Conservation (phyloP, 768 basidiomycete genomes). For the Agaricus blazei region DNA sequence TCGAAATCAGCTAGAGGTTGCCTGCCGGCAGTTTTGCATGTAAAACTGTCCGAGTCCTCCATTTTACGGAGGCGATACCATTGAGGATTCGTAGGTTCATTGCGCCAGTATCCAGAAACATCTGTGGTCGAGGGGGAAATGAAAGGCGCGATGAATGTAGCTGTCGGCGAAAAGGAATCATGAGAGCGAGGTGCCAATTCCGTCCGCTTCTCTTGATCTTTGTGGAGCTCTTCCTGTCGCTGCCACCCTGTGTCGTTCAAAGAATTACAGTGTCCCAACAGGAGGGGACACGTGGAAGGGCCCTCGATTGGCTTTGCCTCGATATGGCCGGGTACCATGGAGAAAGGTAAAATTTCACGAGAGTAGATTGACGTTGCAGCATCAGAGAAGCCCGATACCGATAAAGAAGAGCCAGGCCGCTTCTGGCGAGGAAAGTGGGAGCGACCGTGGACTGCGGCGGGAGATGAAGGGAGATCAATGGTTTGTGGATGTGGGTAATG, state of each 20-base stretch:
- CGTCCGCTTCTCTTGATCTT: neutral
- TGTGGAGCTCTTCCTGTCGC: constrained; percentile 6
- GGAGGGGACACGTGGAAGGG: constrained; percentile 14
- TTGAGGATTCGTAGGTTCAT: constrained; percentile 3
- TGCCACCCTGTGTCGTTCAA: constrained; percentile 6
- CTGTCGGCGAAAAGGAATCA: constrained; percentile 32
- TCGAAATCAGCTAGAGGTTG: constrained; percentile 22
- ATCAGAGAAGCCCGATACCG: constrained; percentile 1
- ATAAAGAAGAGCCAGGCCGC: neutral
- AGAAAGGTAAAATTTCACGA: neutral
- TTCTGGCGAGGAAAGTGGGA: constrained; percentile 1
- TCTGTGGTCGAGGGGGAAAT: constrained; percentile 21
- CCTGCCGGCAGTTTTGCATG: neutral
- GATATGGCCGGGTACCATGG: constrained; percentile 17
- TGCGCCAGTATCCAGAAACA: constrained; percentile 5
- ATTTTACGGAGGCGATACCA: constrained; percentile 5
- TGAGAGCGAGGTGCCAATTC: constrained; percentile 4
- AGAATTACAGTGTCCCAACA: constrained; percentile 7
- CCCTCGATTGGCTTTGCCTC: constrained; percentile 22
- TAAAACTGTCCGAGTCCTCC: constrained; percentile 9
- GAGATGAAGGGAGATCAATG: neutral
- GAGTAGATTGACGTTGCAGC: neutral
- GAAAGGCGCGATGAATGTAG: constrained; percentile 47
- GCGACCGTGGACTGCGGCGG: neutral
- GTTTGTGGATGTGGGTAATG: neutral